Evolutionary conservation across 2,329 filamentous ascomycete species (phyloP), one percentile per base, ranked within the genome.

Genomic region (Sclerotinia sclerotiorum): DNA sequence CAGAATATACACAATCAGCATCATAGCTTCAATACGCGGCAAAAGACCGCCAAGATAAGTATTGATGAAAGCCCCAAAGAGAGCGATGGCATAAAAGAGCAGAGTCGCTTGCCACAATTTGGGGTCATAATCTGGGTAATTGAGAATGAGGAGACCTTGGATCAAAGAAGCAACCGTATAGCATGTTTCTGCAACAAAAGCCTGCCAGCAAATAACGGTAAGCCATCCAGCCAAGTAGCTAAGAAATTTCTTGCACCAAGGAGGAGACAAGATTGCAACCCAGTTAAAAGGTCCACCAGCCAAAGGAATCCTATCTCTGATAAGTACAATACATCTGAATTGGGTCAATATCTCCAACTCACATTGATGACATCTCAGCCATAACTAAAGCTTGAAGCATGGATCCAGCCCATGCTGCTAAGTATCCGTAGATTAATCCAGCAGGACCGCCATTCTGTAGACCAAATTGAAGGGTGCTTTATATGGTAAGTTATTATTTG

Each of bases 231-330:
- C 62, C 3, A 69, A 27, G 46, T 71, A 71, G 29, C 69, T 71
- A 0, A 71, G 60, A n/a, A 71, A 61, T 2, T 66, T 68, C 27
- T 42, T 54, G 29, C 49, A 69, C 42, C 61, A 65, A 17, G 52
- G 60, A 19, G 69, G 68, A 17, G 60, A 63, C 19, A 69, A 67
- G 17, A 71, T 56, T 2, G 65, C 63, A 48, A 71, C 68, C 56
- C 64, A 70, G 21, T 69, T 61, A 24, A 65, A 70, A 15, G 63
- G 67, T 1, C 69, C 69, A n/a, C 69, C 69, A 13, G 69, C 63
- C 7, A 63, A 56, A 4, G 69, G 69, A 48, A 69, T 66, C 80
- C 70, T 73, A 52, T 27, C 5, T 3, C 8, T 39, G 44, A 51
- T 63, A 17, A 66, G 19, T 35, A 49, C 10, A 27, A 24, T 19